Percentiles rank a stretch among this genome's conserved stretches.
Conservation (phyloP, 257 asterid species). For the Capsicum pubescens region DNA sequence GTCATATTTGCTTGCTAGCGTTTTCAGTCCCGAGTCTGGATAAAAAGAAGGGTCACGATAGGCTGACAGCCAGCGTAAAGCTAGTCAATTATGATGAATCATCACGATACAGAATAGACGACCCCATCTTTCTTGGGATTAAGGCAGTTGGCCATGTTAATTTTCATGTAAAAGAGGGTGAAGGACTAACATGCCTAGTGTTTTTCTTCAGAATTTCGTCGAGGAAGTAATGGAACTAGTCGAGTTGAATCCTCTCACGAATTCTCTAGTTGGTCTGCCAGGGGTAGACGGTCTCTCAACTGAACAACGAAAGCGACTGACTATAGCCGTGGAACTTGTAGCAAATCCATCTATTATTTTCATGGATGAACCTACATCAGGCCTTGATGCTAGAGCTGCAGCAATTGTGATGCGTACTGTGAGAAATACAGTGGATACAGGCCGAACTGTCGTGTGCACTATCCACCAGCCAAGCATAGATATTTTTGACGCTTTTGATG, state of each 20-base stretch:
- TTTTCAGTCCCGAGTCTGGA: background rate
- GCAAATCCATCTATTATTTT: conserved; percentile 91
- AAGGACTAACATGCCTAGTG: conserved; percentile 17
- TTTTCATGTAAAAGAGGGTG: background rate
- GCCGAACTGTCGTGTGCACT: conserved; percentile 87
- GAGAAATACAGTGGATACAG: conserved; percentile 83
- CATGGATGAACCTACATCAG: conserved; percentile 95
- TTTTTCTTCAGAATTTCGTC: conserved; percentile 63
- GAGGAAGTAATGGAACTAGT: conserved; percentile 90
- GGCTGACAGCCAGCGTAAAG: background rate
- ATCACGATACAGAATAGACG: background rate
- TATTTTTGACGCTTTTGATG: conserved; percentile 85
- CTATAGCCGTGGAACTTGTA: conserved; percentile 84
- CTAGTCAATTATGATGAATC: background rate
- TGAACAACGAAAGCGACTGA: conserved; percentile 85
- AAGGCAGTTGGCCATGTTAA: background rate
- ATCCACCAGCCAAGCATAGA: conserved; percentile 92
- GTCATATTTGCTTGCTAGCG: background rate
- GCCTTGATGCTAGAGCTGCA: conserved; percentile 93
- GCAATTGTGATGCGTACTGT: conserved; percentile 90
- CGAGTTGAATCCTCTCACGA: conserved; percentile 68
- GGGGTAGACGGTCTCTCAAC: conserved; percentile 90
- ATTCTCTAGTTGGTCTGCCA: conserved; percentile 79
- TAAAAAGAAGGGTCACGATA: background rate
- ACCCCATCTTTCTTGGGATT: background rate